Percentiles rank a stretch among this genome's conserved stretches.
Conservation (phyloP, 345 rosid genomes). For the Salix suchowensis region DNA sequence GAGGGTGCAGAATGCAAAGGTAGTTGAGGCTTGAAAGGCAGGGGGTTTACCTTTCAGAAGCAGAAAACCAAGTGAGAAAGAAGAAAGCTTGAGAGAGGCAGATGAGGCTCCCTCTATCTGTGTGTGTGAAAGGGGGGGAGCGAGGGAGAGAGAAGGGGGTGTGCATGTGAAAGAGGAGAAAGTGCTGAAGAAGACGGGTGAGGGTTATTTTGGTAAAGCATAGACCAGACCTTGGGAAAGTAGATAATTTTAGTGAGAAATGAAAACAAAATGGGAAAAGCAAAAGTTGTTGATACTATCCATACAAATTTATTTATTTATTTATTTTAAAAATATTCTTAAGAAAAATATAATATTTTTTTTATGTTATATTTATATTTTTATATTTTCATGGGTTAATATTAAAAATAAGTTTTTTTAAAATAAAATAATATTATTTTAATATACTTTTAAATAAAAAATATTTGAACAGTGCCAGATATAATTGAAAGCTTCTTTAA, state of each 20-base stretch:
- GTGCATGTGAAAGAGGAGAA: neutral
- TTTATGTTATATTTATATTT: too few relatives aligned
- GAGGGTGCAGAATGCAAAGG: neutral
- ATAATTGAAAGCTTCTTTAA: neutral
- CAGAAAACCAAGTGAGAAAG: neutral
- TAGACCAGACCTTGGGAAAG: constrained; percentile 10
- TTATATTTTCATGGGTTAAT: too few relatives aligned
- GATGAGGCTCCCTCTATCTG: neutral
- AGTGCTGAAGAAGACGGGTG: constrained; percentile 14
- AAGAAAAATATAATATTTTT: too few relatives aligned
- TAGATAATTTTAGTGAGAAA: neutral
- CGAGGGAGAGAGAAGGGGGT: too few relatives aligned
- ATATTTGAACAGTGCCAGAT: too few relatives aligned
- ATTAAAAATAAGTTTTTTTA: too few relatives aligned
- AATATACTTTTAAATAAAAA: too few relatives aligned
- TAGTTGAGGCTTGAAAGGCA: neutral
- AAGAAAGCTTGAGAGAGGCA: neutral
- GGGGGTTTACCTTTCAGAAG: constrained; percentile 18
- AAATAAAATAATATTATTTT: too few relatives aligned
- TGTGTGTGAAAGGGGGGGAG: neutral
- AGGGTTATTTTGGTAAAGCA: neutral
- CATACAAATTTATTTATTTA: neutral
- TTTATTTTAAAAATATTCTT: too few relatives aligned
- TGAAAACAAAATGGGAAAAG: neutral
- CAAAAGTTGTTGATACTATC: neutral